These are phyloP conservation scores for Penicillium pancosmium DNA, from an alignment of 495 filamentous ascomycete species.

Conservation along the genomic window DNA sequence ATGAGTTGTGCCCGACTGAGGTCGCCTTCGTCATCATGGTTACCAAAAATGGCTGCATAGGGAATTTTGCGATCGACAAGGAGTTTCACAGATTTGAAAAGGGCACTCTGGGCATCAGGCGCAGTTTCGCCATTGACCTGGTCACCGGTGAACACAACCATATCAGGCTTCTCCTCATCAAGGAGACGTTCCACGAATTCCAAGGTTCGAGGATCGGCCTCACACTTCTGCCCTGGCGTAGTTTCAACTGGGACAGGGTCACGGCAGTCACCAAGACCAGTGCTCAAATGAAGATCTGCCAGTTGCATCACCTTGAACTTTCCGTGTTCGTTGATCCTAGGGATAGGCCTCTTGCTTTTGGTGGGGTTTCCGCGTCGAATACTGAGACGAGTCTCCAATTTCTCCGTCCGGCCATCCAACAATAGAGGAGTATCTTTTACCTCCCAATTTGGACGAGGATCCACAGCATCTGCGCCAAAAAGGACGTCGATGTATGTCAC, in stretches of 20 bases:
- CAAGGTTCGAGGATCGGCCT: constrained; percentile 88
- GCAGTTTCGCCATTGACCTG: constrained; percentile 94
- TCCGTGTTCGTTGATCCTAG: constrained; percentile 81
- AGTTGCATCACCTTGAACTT: constrained; percentile 97
- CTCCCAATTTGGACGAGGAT: constrained; percentile 82
- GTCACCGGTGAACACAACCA: constrained; percentile 89
- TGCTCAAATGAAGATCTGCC: constrained; percentile 88
- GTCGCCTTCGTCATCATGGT: constrained; percentile 94
- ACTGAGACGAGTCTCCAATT: constrained; percentile 69
- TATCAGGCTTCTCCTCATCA: constrained; percentile 88
- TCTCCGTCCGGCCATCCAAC: constrained; percentile 62
- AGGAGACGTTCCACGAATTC: constrained; percentile 82
- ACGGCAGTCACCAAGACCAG: constrained; percentile 80
- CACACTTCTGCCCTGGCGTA: constrained; percentile 71
- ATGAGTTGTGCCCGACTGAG: constrained; percentile 76
- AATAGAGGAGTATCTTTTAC: constrained; percentile 70
- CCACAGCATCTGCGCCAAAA: constrained; percentile 91
- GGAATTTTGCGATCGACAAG: constrained; percentile 87
- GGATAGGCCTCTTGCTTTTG: constrained; percentile 64
- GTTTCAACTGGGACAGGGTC: constrained; percentile 75
- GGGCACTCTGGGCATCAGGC: constrained; percentile 86
- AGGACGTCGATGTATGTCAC: constrained; percentile 88
- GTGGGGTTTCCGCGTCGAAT: constrained; percentile 69
- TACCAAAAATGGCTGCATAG: constrained; percentile 93
- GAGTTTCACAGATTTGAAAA: constrained; percentile 90